Base-by-base conservation (phyloP, 352 stramenopile genomes). In the Peronospora destructor region DNA sequence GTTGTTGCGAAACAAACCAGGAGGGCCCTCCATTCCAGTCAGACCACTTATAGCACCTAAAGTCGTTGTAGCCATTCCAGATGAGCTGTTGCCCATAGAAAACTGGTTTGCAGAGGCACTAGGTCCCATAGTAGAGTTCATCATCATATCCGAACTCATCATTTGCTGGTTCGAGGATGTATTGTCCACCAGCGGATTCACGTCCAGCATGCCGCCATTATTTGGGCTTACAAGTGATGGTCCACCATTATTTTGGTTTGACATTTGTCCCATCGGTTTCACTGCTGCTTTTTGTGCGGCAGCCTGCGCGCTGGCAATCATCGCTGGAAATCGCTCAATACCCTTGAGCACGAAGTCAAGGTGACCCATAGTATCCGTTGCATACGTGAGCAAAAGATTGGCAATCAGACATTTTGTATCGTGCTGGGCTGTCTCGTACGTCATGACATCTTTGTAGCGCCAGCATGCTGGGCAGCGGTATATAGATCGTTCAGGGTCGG, bases 361-460 rank as follows among this genome's bases (percentile, higher is more conserved):
- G 32, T 89, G 76, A 3, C 72, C 64, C 60, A 87, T 84, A 0
- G 81, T 91, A 35, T 88, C 76, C 6, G 81, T 89, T 14, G 76
- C 76, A 50, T 91, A 91, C 17, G 73, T 84, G 25, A 91, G 66
- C 43, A 91, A 48, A 11, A 91, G 54, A 55, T 91, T 91, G 6
- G 81, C 81, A 29, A 92, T 90, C 40, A 90, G 37, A 32, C 81
- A 92, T 66, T 90, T 90, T 17, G 71, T 79, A 45, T 92, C 81
- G 57, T 92, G 81, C 32, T 90, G 76, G 6, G 80, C 77, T 14
- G 74, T 85, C 16, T 92, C 78, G 45, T 85, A 89, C 10, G 81
- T 90, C 74, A 92, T 87, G 38, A 82, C 68, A 43, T 88, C 76
- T 50, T 92, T 90, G 69, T 90, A 89, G 35, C 78, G 65, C 78